Percentiles rank a stretch among this genome's conserved stretches.
phyloP scores from a whole-genome alignment of 768 basidiomycete species.

The Termitomyces sp. region DNA sequence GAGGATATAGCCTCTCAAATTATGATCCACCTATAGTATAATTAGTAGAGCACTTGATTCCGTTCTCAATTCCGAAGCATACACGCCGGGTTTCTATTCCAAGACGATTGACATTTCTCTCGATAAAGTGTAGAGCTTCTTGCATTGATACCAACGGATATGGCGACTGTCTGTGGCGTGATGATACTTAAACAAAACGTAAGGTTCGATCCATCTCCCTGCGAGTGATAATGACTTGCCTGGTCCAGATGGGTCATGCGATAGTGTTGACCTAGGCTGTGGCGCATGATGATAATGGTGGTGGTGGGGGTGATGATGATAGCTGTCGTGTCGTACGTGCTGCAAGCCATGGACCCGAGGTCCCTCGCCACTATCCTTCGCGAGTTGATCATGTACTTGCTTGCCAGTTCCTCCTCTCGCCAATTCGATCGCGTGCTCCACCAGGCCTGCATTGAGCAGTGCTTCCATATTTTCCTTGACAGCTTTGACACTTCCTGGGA shows the following conservation, averaged over 20 bases:
- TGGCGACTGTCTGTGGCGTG: slow-evolving; percentile 71
- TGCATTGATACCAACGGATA: slow-evolving; percentile 66
- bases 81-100: slow-evolving; percentile 36
- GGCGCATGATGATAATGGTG: slow-evolving; percentile 35
- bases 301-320: slow-evolving; percentile 22
- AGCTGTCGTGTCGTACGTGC: slow-evolving; percentile 30
- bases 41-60: background rate
- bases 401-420: slow-evolving; percentile 63
- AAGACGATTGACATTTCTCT: slow-evolving; percentile 41
- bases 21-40: slow-evolving; percentile 45
- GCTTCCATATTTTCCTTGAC: slow-evolving; percentile 72
- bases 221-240: slow-evolving; percentile 34
- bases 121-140: slow-evolving; percentile 54
- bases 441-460: slow-evolving; percentile 50
- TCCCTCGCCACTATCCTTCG: slow-evolving; percentile 19
- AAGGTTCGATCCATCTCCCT: background rate
- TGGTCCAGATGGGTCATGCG: slow-evolving; percentile 64
- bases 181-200: slow-evolving; percentile 41
- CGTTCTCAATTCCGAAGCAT: slow-evolving; percentile 9
- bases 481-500: slow-evolving; percentile 83
- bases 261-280: slow-evolving; percentile 49
- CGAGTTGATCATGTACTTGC: slow-evolving; percentile 47
- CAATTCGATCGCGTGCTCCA: slow-evolving; percentile 69
- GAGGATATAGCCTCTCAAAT: slow-evolving; percentile 62
- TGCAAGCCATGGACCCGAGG: slow-evolving; percentile 24